Conservation (phyloP, 345 rosid species). For the Trapa incisa region DNA sequence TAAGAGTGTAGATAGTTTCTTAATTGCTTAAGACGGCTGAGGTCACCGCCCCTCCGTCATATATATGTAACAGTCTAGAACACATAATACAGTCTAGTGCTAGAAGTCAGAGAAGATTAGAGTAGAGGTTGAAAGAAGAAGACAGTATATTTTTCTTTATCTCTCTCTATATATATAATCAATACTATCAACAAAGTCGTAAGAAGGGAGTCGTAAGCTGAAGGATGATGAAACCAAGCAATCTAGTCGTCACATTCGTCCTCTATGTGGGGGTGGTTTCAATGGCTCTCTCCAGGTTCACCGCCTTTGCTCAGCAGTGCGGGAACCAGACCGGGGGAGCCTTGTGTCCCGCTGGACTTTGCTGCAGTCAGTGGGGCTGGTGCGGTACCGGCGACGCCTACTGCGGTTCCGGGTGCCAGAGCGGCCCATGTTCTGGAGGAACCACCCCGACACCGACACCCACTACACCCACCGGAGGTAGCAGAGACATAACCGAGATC, state of each 20-base stretch:
- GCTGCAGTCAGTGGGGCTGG: neutral
- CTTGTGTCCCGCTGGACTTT: neutral
- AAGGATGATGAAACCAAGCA: neutral
- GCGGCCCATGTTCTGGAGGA: neutral
- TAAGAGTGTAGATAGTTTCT: too few species aligned
- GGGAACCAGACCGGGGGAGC: neutral
- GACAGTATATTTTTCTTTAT: too few species aligned
- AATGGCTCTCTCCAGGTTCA: neutral
- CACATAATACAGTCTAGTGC: too few species aligned
- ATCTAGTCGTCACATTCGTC: neutral
- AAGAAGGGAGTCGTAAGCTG: too few species aligned
- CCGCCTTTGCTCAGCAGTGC: neutral
- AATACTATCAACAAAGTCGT: too few species aligned
- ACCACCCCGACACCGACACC: neutral
- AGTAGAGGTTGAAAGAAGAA: too few species aligned
- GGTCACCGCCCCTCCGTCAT: too few species aligned
- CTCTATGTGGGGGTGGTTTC: neutral
- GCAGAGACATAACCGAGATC: conserved; percentile 3
- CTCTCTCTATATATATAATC: too few species aligned
- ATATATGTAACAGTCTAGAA: too few species aligned
- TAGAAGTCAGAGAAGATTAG: too few species aligned
- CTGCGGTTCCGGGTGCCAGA: neutral
- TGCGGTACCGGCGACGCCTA: neutral
- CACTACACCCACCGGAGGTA: neutral
- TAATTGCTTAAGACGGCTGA: too few species aligned